Percentiles rank a stretch among this genome's conserved stretches.
phyloP scores from a whole-genome alignment of 164 flowering plant species.

The Buxus sempervirens region DNA sequence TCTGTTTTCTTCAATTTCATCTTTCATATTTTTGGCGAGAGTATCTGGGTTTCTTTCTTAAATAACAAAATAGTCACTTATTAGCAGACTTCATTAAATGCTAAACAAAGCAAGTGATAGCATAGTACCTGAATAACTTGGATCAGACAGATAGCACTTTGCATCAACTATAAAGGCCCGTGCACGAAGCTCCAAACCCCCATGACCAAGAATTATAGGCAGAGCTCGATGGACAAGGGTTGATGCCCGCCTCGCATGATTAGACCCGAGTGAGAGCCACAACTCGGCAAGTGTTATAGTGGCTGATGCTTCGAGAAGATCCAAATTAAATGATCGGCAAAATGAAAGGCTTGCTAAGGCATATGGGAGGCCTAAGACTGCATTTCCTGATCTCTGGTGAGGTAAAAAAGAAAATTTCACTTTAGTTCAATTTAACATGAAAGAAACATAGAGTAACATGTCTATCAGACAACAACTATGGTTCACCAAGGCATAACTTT shows the following conservation, averaged over 20 bases:
- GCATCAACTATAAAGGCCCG: slow-evolving; percentile 86
- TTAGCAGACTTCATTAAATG: neutral
- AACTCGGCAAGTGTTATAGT: slow-evolving; percentile 78
- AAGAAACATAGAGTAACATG: neutral
- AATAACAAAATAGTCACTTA: no score
- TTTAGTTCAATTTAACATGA: neutral
- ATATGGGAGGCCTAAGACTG: slow-evolving; percentile 79
- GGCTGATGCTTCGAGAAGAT: slow-evolving; percentile 93
- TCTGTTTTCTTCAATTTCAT: no score
- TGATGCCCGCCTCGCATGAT: slow-evolving; percentile 72
- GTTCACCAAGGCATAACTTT: no score
- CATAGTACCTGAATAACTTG: slow-evolving; percentile 62
- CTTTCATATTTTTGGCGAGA: no score
- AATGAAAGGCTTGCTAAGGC: slow-evolving; percentile 90
- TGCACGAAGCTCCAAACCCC: slow-evolving; percentile 88
- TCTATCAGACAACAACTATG: neutral
- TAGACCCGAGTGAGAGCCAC: slow-evolving; percentile 85
- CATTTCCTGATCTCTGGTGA: slow-evolving; percentile 80
- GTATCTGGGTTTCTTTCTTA: no score
- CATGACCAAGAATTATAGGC: slow-evolving; percentile 92
- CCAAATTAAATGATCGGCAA: slow-evolving; percentile 89
- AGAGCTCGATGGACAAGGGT: slow-evolving; percentile 67
- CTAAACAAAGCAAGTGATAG: neutral
- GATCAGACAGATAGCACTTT: slow-evolving; percentile 83
- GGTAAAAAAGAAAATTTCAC: neutral